Evolutionary conservation across 2,329 filamentous ascomycete genomes (phyloP), one percentile per base, ranked within the genome.

Genomic region (Beauveria medogensis): DNA sequence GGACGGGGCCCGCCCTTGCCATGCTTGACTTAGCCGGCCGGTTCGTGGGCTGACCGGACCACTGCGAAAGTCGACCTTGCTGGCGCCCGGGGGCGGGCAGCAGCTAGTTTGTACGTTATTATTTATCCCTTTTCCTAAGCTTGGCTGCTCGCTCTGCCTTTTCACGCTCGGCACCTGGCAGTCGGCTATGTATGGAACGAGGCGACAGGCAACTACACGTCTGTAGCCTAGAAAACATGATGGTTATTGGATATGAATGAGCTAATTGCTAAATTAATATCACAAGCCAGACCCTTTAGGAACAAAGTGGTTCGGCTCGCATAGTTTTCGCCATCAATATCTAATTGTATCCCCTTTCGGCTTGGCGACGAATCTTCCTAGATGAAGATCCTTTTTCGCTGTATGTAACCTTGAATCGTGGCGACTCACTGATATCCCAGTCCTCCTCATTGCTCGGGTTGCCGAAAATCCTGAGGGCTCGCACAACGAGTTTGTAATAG

Each of bases 391-490:
- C 40, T 8, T 43, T 18, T 8, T 43, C 5, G 40, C 40, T 43
- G 40, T 43, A 43, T n/a, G 40, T 66, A 55, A 83, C 76, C n/a
- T 68, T 66, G 62, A 84, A 81, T 1, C 71, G 56, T 0, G 69
- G 66, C 14, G 78, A 74, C 66, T 78, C 74, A 20, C 68, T 67
- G 1, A 71, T 66, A 30, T 83, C 80, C 69, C 80, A 84, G 51
- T 83, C 78, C 3, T 68, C 69, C 3, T 71, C 62, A 60, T 76
- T 72, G 16, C 71, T 68, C 44, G 70, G 68, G 61, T 84, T 73
- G 5, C 82, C 82, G 66, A 79, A 82, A 62, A 84, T 76, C 62
- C 75, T 76, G 64, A 84, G 68, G 3, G 80, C 78, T 62, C 75
- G 75, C 41, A 82, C 71, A 1, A 72, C 72, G 55, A 83, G 71